Evolutionary conservation across 768 basidiomycete genomes (phyloP).

Genomic region (Agaricus blazei): DNA sequence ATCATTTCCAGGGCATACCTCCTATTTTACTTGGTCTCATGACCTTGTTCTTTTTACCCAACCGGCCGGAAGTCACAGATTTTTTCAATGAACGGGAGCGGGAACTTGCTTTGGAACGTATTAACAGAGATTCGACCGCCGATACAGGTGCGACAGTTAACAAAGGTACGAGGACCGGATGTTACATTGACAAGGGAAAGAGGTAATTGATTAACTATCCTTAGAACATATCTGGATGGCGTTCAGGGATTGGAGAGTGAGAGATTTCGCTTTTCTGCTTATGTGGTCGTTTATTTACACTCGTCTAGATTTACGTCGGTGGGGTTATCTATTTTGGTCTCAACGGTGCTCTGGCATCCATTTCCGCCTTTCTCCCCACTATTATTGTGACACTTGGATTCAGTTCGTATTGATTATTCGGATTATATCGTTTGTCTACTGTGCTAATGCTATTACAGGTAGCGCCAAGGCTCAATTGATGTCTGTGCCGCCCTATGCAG

Average conservation of each 20-base stretch:
- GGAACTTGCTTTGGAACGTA: slow-evolving; percentile 58
- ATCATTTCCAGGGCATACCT: slow-evolving; percentile 50
- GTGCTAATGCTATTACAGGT: slow-evolving; percentile 29
- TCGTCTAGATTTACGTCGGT: slow-evolving; percentile 49
- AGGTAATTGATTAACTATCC: neutral
- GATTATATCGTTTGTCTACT: neutral
- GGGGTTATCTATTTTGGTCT: slow-evolving; percentile 77
- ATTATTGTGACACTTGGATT: slow-evolving; percentile 72
- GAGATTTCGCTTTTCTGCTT: slow-evolving; percentile 11
- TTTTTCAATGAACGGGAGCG: slow-evolving; percentile 52
- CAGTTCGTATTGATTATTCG: slow-evolving; percentile 36
- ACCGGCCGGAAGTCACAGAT: slow-evolving; percentile 65
- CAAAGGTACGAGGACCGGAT: slow-evolving; percentile 35
- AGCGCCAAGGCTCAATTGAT: slow-evolving; percentile 65
- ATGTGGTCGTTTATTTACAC: neutral
- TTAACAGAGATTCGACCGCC: slow-evolving; percentile 60
- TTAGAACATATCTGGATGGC: slow-evolving; percentile 60
- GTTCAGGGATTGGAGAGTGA: slow-evolving; percentile 67
- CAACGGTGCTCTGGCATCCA: slow-evolving; percentile 73
- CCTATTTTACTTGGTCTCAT: slow-evolving; percentile 58
- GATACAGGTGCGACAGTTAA: slow-evolving; percentile 64
- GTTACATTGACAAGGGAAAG: neutral
- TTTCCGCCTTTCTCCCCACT: slow-evolving; percentile 79
- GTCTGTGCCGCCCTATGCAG: slow-evolving; percentile 79
- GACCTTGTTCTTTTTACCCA: slow-evolving; percentile 52